Percentiles rank a stretch among this genome's conserved stretches.
These are phyloP conservation scores for Taphrina flavorubra DNA, from an alignment of 1,139 yeast genomes.

Conservation along the genomic window DNA sequence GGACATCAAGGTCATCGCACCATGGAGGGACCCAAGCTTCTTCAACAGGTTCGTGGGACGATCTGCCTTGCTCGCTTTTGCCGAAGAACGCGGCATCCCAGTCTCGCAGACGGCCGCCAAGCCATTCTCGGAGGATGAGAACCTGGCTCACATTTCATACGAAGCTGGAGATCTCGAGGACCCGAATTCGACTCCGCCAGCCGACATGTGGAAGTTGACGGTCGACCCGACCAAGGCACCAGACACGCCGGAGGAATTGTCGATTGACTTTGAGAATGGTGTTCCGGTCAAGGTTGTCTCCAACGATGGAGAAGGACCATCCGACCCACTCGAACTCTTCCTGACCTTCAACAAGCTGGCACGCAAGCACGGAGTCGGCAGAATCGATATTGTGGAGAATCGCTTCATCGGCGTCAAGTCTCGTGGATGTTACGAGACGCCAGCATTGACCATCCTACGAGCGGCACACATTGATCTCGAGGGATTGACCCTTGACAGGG, in stretches of 20 bases:
- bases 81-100: constrained; percentile 87
- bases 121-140: constrained; percentile 99
- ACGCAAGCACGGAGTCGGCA: constrained; percentile 99
- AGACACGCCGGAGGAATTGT: constrained; percentile 83
- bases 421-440: constrained; percentile 99
- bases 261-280: constrained; percentile 83
- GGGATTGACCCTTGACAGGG: constrained; percentile 96
- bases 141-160: constrained; percentile 96
- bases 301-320: constrained; percentile 62
- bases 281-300: constrained; percentile 80
- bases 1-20: constrained; percentile 94
- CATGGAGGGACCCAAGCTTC: constrained; percentile 97
- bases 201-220: constrained; percentile 99
- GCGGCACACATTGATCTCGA: constrained; percentile 92
- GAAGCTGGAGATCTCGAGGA: constrained; percentile 99
- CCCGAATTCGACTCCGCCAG: constrained; percentile 98
- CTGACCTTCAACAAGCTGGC: constrained; percentile 91
- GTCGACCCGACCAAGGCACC: constrained; percentile 97
- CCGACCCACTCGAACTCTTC: constrained; percentile 91
- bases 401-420: constrained; percentile 98
- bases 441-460: constrained; percentile 94
- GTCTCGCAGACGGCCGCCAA: constrained; percentile 97
- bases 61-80: constrained; percentile 90
- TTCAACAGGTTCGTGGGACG: constrained; percentile 97
- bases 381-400: constrained; percentile 98